Conservation (phyloP, 352 stramenopile genomes). For the Sclerospora graminicola region DNA sequence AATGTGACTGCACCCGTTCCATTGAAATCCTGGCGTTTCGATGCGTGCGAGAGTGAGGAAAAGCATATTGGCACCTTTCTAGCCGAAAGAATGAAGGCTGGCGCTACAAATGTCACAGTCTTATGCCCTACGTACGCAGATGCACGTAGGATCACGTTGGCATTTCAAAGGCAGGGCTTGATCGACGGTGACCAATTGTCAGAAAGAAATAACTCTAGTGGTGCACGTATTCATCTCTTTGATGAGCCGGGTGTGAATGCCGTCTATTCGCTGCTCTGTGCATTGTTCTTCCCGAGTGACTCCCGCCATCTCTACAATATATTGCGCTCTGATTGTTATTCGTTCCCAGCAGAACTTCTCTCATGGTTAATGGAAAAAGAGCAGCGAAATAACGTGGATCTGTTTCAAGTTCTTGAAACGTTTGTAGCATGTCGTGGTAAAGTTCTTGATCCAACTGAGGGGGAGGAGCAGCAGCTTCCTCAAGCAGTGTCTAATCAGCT, state of each 20-base stretch:
- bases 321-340: constrained; percentile 50
- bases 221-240: constrained; percentile 26
- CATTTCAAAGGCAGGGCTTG: constrained; percentile 26
- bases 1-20: constrained; percentile 2
- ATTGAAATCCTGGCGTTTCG: constrained; percentile 18
- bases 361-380: constrained; percentile 62
- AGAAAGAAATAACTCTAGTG: constrained; percentile 5
- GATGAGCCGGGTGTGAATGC: constrained; percentile 52
- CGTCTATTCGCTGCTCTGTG: constrained; percentile 57
- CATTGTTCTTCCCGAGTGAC: constrained; percentile 53
- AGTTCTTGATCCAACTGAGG: constrained; percentile 11
- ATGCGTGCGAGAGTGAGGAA: constrained; percentile 13
- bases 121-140: constrained; percentile 30
- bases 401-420: constrained; percentile 39
- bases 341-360: constrained; percentile 41
- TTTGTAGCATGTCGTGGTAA: constrained; percentile 33
- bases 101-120: constrained; percentile 15
- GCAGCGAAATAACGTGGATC: constrained; percentile 28
- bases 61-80: constrained; percentile 14
- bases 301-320: constrained; percentile 73
- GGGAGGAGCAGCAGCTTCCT: constrained; percentile 3
- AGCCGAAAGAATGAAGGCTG: constrained; percentile 3
- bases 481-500: constrained; percentile 4
- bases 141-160: constrained; percentile 22
- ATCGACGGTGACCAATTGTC: constrained; percentile 2